phyloP scores from a whole-genome alignment of 805 yeast species.

The Kluyveromyces aestuarii region DNA sequence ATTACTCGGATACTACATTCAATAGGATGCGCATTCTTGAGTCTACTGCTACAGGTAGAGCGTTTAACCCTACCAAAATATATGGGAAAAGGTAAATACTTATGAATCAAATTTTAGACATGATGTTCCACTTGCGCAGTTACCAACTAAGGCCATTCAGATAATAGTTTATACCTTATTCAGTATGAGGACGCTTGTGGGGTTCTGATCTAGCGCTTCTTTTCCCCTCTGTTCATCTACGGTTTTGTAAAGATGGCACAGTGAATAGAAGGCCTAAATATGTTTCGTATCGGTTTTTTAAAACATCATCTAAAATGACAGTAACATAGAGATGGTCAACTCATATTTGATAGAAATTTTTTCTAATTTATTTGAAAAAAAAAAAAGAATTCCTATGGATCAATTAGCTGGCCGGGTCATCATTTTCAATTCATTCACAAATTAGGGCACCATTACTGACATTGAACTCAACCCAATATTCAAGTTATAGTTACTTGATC shows the following conservation, averaged over 20 bases:
- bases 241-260: conserved; percentile 25
- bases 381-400: too few species aligned
- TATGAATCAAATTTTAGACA: background rate
- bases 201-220: conserved; percentile 27
- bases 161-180: conserved; percentile 14
- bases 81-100: too few species aligned
- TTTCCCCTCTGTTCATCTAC: conserved; percentile 33
- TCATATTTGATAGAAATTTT: too few species aligned
- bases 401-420: background rate
- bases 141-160: conserved; percentile 25
- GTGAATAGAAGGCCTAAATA: conserved; percentile 29
- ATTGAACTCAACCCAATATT: too few species aligned
- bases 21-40: too few species aligned
- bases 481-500: too few species aligned
- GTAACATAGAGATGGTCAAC: too few species aligned
- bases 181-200: conserved; percentile 33
- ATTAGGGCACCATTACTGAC: background rate
- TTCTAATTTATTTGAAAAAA: too few species aligned
- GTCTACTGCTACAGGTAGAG: too few species aligned
- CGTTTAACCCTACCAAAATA: too few species aligned
- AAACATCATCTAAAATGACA: background rate
- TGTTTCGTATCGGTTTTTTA: conserved; percentile 25
- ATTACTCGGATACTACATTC: too few species aligned
- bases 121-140: conserved; percentile 26
- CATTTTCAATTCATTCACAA: background rate